Evolutionary conservation across 345 rosid species (phyloP), one percentile per base, ranked within the genome.

Genomic region (Pistacia atlantica): DNA sequence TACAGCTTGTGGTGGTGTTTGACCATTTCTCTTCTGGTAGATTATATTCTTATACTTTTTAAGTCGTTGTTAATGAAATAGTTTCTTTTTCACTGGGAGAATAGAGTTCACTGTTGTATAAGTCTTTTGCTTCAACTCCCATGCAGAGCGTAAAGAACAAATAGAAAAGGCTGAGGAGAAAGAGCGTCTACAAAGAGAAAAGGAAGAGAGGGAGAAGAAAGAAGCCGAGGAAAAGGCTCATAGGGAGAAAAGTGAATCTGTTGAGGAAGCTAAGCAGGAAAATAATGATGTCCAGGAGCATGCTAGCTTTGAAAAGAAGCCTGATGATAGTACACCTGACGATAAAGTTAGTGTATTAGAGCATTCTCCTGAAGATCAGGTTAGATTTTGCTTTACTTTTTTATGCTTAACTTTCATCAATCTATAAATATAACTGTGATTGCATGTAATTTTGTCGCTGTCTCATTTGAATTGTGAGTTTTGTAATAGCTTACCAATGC

Each of bases 101-200:
- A 14, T 75, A 20, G 65, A 37, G 62, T 25, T 70, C 22, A 75
- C 49, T 71, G 71, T 72, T 56, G 37, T n/a, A n/a, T 62, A 12
- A n/a, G 38, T 79, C 22, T 71, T 82, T 79, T 59, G 60, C 22
- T 81, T 67, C 61, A 42, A 38, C 62, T 73, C 31, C 69, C 42
- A 64, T 82, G 49, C 85, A 97, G 99, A 90, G 22, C 91, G 70
- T 65, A 97, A 94, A 82, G 98, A 94, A 84, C 90, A 81, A 73
- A 90, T 97, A 79, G 98, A 97, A 78, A 91, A 87, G 79, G 86
- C 85, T 54, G 98, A 97, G 85, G 94, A 94, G 85, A 90, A 86
- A 83, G 93, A 86, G 71, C 90, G 86, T 37, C 51, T 86, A 59
- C 89, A 86, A 76, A 92, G 86, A 87, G 98, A 92, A 83, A 89